Conservation (phyloP, 192 early-diverging fungal genomes). For the Phycomyces nitens region DNA sequence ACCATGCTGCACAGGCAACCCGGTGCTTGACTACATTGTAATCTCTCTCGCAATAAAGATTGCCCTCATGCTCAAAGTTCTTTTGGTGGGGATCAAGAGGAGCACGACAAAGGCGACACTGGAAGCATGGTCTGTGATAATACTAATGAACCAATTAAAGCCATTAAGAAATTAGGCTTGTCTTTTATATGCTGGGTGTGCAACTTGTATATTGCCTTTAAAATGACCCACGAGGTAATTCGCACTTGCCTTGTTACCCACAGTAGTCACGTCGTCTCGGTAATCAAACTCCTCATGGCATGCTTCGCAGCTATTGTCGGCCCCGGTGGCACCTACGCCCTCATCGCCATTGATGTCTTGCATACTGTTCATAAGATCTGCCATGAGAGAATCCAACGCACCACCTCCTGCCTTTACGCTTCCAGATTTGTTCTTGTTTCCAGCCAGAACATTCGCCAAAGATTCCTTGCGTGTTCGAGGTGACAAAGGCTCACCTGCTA, state of each 20-base stretch:
- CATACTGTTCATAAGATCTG: constrained; percentile 31
- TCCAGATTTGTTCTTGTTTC: background rate
- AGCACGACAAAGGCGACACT: constrained; percentile 51
- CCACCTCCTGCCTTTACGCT: constrained; percentile 10
- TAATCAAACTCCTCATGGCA: constrained; percentile 31
- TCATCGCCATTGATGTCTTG: constrained; percentile 9
- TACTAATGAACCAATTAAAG: constrained; percentile 6
- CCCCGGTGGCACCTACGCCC: background rate
- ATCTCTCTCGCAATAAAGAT: constrained; percentile 60
- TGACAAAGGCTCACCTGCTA: no score
- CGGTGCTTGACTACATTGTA: constrained; percentile 41
- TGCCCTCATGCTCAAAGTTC: constrained; percentile 55
- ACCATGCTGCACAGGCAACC: constrained; percentile 54
- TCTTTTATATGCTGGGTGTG: background rate
- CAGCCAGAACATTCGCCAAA: constrained; percentile 3
- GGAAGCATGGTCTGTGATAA: constrained; percentile 54
- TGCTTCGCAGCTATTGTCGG: background rate
- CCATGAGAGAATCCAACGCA: constrained; percentile 31
- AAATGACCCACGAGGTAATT: background rate
- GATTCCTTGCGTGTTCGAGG: no score
- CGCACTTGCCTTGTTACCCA: constrained; percentile 15
- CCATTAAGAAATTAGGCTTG: background rate
- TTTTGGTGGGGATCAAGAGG: constrained; percentile 45
- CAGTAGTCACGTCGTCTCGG: constrained; percentile 24
- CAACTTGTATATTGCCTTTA: background rate